Evolutionary conservation across 2,329 filamentous ascomycete genomes (phyloP).

Genomic region (Endoconidiophora polonica): DNA sequence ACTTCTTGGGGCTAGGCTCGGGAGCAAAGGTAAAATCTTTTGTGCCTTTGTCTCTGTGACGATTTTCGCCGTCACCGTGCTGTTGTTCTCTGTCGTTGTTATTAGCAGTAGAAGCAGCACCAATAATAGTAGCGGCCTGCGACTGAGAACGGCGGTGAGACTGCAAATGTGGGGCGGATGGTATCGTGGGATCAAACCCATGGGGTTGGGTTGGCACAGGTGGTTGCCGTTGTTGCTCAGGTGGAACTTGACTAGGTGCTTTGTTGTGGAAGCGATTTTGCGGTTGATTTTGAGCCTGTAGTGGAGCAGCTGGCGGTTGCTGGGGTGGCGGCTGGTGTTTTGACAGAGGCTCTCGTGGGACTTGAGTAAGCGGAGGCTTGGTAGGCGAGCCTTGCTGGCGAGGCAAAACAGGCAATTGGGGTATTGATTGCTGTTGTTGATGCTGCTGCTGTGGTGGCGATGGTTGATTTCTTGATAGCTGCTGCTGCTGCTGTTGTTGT

Average conservation of each 20-base stretch:
- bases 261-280: constrained; percentile 3
- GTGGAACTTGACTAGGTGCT: background rate
- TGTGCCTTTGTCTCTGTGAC: too few relatives aligned
- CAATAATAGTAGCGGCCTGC: background rate
- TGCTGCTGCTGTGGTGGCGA: constrained; percentile 5
- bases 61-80: too few relatives aligned
- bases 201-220: background rate
- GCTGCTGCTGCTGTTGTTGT: constrained; percentile 2
- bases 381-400: constrained; percentile 21
- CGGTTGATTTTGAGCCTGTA: constrained; percentile 7
- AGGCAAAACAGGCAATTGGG: constrained; percentile 6
- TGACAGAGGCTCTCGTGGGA: constrained; percentile 4
- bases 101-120: too few relatives aligned
- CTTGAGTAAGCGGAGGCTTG: constrained; percentile 2
- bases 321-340: constrained; percentile 9
- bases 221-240: background rate
- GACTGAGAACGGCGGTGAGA: constrained; percentile 6
- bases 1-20: too few relatives aligned
- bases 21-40: too few relatives aligned
- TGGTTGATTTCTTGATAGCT: constrained; percentile 18
- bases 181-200: background rate
- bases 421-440: constrained; percentile 21
- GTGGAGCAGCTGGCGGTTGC: constrained; percentile 7
- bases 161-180: background rate
- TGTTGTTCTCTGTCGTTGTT: too few relatives aligned